Percentiles rank a stretch among this genome's conserved stretches.
phyloP scores from a whole-genome alignment of 176 grass and related monocot genomes.

The Otatea glauca region DNA sequence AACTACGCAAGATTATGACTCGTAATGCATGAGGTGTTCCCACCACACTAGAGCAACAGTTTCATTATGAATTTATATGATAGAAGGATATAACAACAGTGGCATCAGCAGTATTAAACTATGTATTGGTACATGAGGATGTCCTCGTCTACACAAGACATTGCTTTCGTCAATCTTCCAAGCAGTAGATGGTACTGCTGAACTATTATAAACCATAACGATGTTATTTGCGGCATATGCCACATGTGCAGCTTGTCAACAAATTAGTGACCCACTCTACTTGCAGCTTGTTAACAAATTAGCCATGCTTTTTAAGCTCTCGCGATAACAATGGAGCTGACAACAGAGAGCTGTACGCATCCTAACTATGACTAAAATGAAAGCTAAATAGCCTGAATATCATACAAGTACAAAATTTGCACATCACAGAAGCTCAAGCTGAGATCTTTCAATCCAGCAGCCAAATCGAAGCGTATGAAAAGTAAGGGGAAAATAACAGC shows the following conservation, averaged over 20 bases:
- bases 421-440: neutral
- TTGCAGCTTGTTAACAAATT: neutral
- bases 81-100: neutral
- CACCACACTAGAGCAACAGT: neutral
- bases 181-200: neutral
- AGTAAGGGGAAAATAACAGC: neutral
- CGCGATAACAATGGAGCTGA: neutral
- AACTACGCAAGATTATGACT: neutral
- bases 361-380: neutral
- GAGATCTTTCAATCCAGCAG: conserved; percentile 23
- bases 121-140: neutral
- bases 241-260: neutral
- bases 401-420: neutral
- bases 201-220: neutral
- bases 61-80: neutral
- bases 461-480: conserved; percentile 9
- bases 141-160: neutral
- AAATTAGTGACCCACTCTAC: neutral
- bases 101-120: neutral
- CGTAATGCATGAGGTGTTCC: neutral
- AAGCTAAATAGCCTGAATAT: neutral
- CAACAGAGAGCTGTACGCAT: neutral
- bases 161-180: neutral
- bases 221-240: neutral
- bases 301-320: neutral